Evolutionary conservation across 2,329 filamentous ascomycete genomes (phyloP).

Genomic region (Aspergillus calidoustus): DNA sequence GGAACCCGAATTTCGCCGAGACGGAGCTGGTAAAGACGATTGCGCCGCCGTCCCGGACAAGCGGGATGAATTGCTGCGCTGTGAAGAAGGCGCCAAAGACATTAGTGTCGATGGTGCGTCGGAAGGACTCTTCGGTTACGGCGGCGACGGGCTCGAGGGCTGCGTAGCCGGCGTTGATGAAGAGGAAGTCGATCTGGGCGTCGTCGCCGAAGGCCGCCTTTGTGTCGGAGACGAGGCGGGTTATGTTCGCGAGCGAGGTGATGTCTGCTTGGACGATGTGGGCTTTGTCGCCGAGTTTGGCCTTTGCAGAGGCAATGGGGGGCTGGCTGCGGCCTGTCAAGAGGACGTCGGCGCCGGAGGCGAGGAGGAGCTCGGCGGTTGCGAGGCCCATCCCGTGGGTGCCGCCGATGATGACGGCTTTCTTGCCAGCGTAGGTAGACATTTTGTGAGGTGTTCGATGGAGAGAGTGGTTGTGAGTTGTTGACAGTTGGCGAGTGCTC

Average conservation of each 20-base stretch:
- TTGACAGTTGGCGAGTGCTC: not conserved
- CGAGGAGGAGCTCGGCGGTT: conserved; percentile 16
- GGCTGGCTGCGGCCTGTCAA: conserved; percentile 18
- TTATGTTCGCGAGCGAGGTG: conserved; percentile 9
- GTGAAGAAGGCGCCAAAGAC: conserved; percentile 19
- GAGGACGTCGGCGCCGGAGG: conserved; percentile 15
- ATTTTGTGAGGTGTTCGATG: not conserved
- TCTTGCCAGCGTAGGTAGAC: conserved; percentile 10
- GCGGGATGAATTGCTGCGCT: conserved; percentile 12
- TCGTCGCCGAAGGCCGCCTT: conserved; percentile 4
- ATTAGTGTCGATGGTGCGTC: conserved; percentile 16
- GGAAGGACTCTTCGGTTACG: conserved; percentile 15
- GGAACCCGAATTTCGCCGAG: conserved; percentile 9
- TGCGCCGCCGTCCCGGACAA: conserved; percentile 16
- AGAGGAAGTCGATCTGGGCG: conserved; percentile 13
- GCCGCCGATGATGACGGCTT: conserved; percentile 17
- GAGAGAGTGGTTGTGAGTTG: not conserved
- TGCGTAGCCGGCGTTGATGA: conserved; percentile 20
- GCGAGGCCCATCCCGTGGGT: conserved; percentile 23
- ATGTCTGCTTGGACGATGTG: conserved; percentile 14
- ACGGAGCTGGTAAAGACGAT: conserved; percentile 21
- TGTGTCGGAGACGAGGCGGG: not conserved
- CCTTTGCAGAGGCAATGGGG: conserved; percentile 8
- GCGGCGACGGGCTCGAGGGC: conserved; percentile 13
- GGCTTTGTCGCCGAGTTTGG: conserved; percentile 7